Evolutionary conservation across 345 rosid genomes (phyloP).

Genomic region (Brassica cretica): DNA sequence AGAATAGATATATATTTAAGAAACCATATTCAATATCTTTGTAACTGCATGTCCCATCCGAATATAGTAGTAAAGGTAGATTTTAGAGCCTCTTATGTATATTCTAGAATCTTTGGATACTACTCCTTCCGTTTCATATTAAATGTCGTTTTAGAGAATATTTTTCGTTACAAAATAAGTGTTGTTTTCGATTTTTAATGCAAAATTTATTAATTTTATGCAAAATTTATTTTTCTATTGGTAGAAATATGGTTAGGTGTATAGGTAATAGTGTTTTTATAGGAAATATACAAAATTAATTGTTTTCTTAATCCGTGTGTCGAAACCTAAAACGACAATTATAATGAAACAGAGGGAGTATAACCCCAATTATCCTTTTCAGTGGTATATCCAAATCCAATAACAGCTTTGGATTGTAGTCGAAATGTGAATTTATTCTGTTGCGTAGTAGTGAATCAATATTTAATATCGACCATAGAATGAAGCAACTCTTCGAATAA

Average conservation of each 20-base stretch:
- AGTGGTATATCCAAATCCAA: conserved; percentile 3
- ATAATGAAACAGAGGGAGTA: no score
- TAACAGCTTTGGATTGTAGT: not conserved
- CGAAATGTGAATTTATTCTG: not conserved
- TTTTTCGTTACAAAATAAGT: no score
- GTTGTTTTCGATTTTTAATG: no score
- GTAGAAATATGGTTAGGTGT: no score
- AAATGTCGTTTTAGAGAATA: no score
- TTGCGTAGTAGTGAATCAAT: not conserved
- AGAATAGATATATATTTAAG: not conserved
- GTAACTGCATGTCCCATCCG: not conserved
- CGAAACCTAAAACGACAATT: no score
- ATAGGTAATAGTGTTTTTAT: no score
- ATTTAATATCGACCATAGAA: not conserved
- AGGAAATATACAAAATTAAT: no score
- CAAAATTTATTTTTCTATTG: no score
- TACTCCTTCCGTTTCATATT: no score
- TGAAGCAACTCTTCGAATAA: not conserved
- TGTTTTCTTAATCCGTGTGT: no score
- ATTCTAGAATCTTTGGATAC: conserved; percentile 7
- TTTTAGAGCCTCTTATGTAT: not conserved
- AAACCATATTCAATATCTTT: conserved; percentile 15
- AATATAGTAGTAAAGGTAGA: conserved; percentile 1
- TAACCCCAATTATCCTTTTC: not conserved
- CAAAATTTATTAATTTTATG: no score